Evolutionary conservation across 257 asterid species (phyloP).

Genomic region (Salvia rosmarinus): DNA sequence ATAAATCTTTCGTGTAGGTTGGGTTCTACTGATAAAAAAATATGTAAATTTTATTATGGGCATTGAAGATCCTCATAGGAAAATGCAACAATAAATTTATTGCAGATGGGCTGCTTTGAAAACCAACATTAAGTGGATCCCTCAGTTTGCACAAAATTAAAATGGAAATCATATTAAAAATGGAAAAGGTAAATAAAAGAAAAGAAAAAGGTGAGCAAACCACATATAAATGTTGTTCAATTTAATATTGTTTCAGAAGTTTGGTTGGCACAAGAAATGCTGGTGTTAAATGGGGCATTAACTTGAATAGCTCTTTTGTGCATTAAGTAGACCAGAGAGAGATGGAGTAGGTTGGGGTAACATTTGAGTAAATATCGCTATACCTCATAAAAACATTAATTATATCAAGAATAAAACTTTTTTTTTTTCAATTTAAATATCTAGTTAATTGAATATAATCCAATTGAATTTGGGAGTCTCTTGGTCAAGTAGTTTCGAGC

Average conservation of each 20-base stretch:
- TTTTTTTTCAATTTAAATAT: not conserved
- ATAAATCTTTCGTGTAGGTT: not conserved
- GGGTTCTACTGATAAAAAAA: not conserved
- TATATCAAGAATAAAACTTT: not conserved
- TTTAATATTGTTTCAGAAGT: slow-evolving; percentile 19
- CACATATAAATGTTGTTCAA: slow-evolving; percentile 33
- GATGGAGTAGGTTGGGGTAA: slow-evolving; percentile 7
- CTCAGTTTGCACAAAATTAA: slow-evolving; percentile 26
- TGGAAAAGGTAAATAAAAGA: not conserved
- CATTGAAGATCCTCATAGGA: slow-evolving; percentile 33
- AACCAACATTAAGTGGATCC: slow-evolving; percentile 34
- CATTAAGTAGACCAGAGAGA: not conserved
- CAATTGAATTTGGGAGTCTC: no score
- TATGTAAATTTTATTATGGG: not conserved
- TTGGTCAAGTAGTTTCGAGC: no score
- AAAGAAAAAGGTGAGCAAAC: slow-evolving; percentile 20
- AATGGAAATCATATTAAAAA: slow-evolving; percentile 21
- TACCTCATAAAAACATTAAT: not conserved
- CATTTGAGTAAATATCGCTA: not conserved
- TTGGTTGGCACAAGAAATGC: slow-evolving; percentile 41
- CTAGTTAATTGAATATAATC: no score
- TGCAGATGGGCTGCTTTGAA: slow-evolving; percentile 33
- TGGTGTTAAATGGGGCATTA: slow-evolving; percentile 31
- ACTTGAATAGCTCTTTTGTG: not conserved
- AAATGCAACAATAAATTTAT: slow-evolving; percentile 36